Percentiles rank a stretch among this genome's conserved stretches.
These are phyloP conservation scores for Paramecium primaurelia DNA, from an alignment of 73 alveolate species.

Conservation along the genomic window DNA sequence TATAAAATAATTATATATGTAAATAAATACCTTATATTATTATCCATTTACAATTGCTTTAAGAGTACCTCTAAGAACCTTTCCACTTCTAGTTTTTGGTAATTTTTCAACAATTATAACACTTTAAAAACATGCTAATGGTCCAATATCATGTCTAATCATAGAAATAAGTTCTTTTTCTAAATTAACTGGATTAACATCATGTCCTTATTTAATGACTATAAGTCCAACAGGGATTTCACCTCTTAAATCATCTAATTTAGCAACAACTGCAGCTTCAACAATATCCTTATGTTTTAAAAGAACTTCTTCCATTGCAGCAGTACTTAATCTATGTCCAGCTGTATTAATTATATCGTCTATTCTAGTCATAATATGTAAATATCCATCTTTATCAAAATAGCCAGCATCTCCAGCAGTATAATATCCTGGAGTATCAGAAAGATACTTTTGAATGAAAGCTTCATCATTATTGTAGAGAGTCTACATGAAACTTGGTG, in stretches of 20 bases:
- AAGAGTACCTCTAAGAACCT: conserved; percentile 80
- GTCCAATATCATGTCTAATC: conserved; percentile 87
- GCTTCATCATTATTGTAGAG: conserved; percentile 96
- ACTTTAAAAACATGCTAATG: conserved; percentile 85
- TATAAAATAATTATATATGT: neutral
- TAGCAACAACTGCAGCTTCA: conserved; percentile 97
- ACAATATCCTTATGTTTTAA: conserved; percentile 80
- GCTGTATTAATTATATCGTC: conserved; percentile 94
- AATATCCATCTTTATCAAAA: conserved; percentile 80
- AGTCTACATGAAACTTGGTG: conserved; percentile 98
- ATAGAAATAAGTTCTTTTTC: conserved; percentile 69
- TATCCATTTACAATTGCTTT: conserved; percentile 77
- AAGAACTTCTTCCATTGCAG: conserved; percentile 84
- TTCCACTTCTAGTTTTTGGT: conserved; percentile 99
- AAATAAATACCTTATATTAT: neutral
- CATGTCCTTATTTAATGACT: conserved; percentile 78
- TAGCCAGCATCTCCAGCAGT: conserved; percentile 97
- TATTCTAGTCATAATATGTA: conserved; percentile 80
- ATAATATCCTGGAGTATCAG: conserved; percentile 92
- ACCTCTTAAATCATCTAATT: conserved; percentile 89
- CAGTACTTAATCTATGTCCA: conserved; percentile 89
- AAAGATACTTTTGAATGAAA: conserved; percentile 88
- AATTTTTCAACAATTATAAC: conserved; percentile 83
- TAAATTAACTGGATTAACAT: conserved; percentile 49
- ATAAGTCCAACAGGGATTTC: conserved; percentile 95